A percentile compares a stretch with the other conserved stretches of the same genome.
Conservation (phyloP, 352 stramenopile species). For the Globisporangium viniferum region DNA sequence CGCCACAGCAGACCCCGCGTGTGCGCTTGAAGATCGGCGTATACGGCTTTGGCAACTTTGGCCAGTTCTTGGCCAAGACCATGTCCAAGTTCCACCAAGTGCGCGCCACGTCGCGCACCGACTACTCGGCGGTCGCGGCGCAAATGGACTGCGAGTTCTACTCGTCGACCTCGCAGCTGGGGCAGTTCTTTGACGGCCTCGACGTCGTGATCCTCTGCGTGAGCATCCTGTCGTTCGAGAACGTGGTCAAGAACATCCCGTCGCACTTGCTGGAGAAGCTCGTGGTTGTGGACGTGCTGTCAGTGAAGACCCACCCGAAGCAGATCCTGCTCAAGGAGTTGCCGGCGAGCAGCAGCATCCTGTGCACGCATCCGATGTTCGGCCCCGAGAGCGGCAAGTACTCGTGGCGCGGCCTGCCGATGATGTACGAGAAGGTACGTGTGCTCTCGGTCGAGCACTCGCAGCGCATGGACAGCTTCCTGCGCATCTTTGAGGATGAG, state of each 20-base stretch:
- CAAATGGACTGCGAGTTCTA: conserved; percentile 66
- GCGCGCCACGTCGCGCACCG: conserved; percentile 79
- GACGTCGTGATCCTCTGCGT: conserved; percentile 94
- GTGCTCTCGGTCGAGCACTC: conserved; percentile 61
- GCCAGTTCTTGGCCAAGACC: conserved; percentile 96
- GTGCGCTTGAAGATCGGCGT: conserved; percentile 93
- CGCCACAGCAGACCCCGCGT: conserved; percentile 17
- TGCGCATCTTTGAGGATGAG: conserved; percentile 95
- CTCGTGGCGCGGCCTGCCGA: conserved; percentile 93
- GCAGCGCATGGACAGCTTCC: conserved; percentile 86
- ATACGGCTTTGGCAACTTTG: conserved; percentile 97
- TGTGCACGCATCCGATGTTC: conserved; percentile 99
- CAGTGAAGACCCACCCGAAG: conserved; percentile 97
- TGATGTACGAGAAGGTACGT: conserved; percentile 95
- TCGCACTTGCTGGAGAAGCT: conserved; percentile 72
- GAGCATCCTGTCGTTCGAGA: conserved; percentile 79
- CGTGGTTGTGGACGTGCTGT: conserved; percentile 97
- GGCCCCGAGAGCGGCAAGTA: conserved; percentile 94
- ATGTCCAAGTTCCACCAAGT: conserved; percentile 92
- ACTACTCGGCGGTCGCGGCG: conserved; percentile 68
- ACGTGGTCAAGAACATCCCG: conserved; percentile 61
- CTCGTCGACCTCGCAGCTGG: conserved; percentile 59
- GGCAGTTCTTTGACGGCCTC: conserved; percentile 89
- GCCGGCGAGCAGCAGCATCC: conserved; percentile 87
- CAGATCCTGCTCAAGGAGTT: conserved; percentile 91